These are phyloP conservation scores for Ogataea pilisensis DNA, from an alignment of 805 yeast genomes.

Conservation along the genomic window DNA sequence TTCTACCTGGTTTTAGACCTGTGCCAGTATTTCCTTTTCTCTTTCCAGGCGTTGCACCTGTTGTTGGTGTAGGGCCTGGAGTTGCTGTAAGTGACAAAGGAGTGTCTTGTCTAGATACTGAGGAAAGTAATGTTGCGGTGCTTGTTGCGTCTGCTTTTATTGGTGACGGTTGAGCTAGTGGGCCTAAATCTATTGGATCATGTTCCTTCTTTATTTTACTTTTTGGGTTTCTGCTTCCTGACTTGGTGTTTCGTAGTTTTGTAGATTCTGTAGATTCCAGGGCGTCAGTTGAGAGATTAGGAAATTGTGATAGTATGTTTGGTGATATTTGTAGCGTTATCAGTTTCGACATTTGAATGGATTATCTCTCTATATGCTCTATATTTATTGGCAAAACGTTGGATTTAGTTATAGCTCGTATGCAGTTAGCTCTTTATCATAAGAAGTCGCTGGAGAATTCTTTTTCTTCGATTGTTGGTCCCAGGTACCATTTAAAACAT, in stretches of 20 bases:
- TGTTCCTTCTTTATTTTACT: conserved; percentile 11
- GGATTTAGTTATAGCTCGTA: too few species aligned
- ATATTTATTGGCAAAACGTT: too few species aligned
- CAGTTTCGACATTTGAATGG: conserved; percentile 6
- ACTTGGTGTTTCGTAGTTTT: too few species aligned
- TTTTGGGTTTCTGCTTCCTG: neutral
- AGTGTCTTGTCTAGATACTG: conserved; percentile 5
- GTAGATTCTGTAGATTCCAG: neutral
- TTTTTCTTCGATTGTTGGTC: too few species aligned
- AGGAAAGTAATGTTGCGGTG: conserved; percentile 3
- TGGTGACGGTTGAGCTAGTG: conserved; percentile 14
- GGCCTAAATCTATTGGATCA: conserved; percentile 8
- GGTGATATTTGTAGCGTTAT: conserved; percentile 17
- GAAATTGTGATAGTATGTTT: conserved; percentile 9
- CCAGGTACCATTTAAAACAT: too few species aligned
- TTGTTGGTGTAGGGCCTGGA: conserved; percentile 5
- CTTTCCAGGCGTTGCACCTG: neutral
- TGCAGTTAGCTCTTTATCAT: too few species aligned
- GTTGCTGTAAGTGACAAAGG: conserved; percentile 1
- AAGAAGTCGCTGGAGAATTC: too few species aligned
- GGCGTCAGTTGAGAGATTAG: conserved; percentile 13
- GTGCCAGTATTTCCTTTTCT: neutral
- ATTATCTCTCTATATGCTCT: neutral
- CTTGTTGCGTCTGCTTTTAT: neutral
- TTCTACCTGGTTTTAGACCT: neutral